Evolutionary conservation across 225 moss, liverwort and hornwort genomes (phyloP).

Genomic region (Antitrichia curtipendula): DNA sequence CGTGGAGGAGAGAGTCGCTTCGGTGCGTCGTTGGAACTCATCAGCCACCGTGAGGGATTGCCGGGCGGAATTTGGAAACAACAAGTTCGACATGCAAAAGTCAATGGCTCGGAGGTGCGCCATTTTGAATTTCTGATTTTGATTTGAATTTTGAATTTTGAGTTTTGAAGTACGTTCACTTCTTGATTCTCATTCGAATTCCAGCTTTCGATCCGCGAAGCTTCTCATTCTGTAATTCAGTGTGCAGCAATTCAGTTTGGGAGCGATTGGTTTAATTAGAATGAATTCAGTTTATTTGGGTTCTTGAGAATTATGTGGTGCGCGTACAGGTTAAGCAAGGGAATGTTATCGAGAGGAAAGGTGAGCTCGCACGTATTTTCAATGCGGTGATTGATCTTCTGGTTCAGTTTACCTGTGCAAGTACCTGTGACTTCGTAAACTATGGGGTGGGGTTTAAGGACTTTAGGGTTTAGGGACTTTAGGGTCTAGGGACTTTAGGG

Average conservation of each 20-base stretch:
- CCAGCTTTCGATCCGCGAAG: neutral
- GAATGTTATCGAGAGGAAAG: constrained; percentile 89
- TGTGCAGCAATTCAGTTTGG: neutral
- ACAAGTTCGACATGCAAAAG: constrained; percentile 68
- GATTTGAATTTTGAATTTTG: neutral
- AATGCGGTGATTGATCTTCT: neutral
- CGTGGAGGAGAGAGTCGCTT: neutral
- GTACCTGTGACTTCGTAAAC: neutral
- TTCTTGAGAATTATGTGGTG: neutral
- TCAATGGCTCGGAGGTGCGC: constrained; percentile 81
- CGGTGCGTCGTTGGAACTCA: neutral
- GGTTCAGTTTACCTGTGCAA: neutral
- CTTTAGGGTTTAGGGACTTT: neutral
- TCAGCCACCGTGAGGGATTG: neutral
- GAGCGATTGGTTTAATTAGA: neutral
- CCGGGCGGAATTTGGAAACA: constrained; percentile 11
- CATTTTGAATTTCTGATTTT: neutral
- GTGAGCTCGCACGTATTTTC: constrained; percentile 18
- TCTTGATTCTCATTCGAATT: neutral
- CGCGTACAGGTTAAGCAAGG: constrained; percentile 75
- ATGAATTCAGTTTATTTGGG: neutral
- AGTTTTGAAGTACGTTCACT: neutral
- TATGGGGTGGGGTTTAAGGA: neutral
- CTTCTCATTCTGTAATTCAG: neutral
- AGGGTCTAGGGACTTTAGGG: neutral